These are phyloP conservation scores for Flaveria brownii DNA, from an alignment of 129 eudicot genomes.

Conservation along the genomic window DNA sequence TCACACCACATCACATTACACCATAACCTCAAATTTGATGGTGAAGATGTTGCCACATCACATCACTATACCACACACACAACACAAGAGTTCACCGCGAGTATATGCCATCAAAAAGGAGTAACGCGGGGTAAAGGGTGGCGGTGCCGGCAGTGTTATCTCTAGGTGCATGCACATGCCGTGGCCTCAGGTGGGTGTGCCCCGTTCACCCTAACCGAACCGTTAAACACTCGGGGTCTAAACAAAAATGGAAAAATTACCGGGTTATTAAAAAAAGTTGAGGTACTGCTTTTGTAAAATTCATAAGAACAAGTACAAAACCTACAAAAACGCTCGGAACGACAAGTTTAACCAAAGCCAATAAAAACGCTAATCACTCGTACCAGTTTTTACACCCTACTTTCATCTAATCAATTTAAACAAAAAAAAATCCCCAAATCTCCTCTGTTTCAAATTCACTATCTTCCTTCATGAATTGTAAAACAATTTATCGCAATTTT, in stretches of 20 bases:
- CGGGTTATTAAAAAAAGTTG: background rate
- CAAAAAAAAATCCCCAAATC: background rate
- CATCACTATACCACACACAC: too few species aligned
- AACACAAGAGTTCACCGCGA: too few species aligned
- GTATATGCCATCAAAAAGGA: too few species aligned
- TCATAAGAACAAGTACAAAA: background rate
- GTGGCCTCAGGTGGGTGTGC: too few species aligned
- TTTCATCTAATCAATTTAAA: conserved; percentile 3
- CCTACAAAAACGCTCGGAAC: conserved; percentile 13
- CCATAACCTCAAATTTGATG: too few species aligned
- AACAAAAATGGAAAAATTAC: background rate
- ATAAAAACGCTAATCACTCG: conserved; percentile 22
- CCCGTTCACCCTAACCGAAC: too few species aligned
- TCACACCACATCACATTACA: too few species aligned
- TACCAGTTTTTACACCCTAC: conserved; percentile 4
- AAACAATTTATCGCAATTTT: background rate
- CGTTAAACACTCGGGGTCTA: too few species aligned
- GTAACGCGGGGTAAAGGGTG: too few species aligned
- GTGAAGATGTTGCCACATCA: too few species aligned
- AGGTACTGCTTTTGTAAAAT: conserved; percentile 3
- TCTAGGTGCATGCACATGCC: too few species aligned
- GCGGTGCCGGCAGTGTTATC: too few species aligned
- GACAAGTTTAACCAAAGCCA: conserved; percentile 29
- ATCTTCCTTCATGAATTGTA: background rate
- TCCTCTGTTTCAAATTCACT: conserved; percentile 4